Conservation (phyloP, 202 grass and related monocot species). For the Bolboschoenoplectus hybrid region DNA sequence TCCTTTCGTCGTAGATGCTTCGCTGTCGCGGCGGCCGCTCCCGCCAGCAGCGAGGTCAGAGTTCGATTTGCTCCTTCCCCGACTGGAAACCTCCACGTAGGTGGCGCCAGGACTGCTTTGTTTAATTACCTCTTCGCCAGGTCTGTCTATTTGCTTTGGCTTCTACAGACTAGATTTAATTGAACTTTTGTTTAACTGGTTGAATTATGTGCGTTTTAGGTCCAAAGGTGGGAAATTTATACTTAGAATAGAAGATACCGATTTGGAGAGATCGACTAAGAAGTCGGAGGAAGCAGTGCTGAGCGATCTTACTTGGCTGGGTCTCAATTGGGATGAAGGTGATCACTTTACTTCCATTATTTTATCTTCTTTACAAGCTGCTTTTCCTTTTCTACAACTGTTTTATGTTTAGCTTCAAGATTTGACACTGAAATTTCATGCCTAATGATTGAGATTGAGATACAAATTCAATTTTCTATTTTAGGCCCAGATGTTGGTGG, state of each 20-base stretch:
- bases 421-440: neutral
- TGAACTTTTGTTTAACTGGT: neutral
- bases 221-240: slow-evolving; percentile 72
- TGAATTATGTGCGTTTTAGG: slow-evolving; percentile 24
- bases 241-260: slow-evolving; percentile 89
- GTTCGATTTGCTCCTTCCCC: slow-evolving; percentile 93
- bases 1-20: slow-evolving; percentile 36
- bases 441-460: neutral
- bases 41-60: slow-evolving; percentile 53
- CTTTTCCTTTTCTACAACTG: neutral
- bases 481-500: slow-evolving; percentile 77
- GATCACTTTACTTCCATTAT: neutral
- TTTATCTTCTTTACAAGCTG: neutral
- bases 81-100: slow-evolving; percentile 88
- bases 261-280: slow-evolving; percentile 80
- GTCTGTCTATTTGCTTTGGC: slow-evolving; percentile 27
- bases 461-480: slow-evolving; percentile 14
- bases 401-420: slow-evolving; percentile 7
- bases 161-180: slow-evolving; percentile 16
- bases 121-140: slow-evolving; percentile 98
- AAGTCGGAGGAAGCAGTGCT: slow-evolving; percentile 88
- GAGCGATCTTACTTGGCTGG: slow-evolving; percentile 84
- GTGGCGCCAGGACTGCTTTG: slow-evolving; percentile 80
- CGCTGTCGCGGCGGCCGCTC: slow-evolving; percentile 40
- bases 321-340: slow-evolving; percentile 99